phyloP scores from a whole-genome alignment of 2,329 filamentous ascomycete genomes.

The Cytospora mali region DNA sequence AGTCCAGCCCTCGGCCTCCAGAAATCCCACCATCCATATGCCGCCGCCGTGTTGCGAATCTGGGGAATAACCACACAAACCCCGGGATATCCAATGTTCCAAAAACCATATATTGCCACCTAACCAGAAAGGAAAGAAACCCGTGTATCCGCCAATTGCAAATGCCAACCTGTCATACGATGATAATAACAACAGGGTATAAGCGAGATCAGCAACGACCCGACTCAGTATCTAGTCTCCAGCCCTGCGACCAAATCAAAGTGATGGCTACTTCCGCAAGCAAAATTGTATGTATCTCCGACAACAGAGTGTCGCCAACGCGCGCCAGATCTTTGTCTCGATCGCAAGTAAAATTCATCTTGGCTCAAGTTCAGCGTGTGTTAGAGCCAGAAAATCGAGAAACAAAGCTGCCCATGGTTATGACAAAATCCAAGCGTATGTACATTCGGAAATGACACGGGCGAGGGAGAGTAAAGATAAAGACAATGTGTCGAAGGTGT shows the following conservation, averaged over 20 bases:
- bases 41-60: conserved; percentile 13
- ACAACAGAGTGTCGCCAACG: conserved; percentile 7
- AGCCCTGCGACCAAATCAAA: conserved; percentile 3
- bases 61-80: conserved; percentile 21
- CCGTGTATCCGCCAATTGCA: conserved; percentile 19
- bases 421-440: conserved; percentile 13
- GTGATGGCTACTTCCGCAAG: conserved; percentile 4
- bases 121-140: conserved; percentile 28
- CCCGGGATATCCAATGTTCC: conserved; percentile 25
- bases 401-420: neutral
- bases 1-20: conserved; percentile 10
- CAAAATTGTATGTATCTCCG: conserved; percentile 15
- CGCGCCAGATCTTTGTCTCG: conserved; percentile 6
- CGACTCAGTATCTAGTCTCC: conserved; percentile 14
- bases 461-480: conserved; percentile 1
- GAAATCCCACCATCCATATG: conserved; percentile 21
- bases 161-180: conserved; percentile 11
- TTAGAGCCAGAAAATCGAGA: neutral
- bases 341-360: neutral
- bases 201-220: conserved; percentile 17
- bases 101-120: conserved; percentile 9
- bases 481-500: conserved; percentile 15
- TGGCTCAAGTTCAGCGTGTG: neutral
- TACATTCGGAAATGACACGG: conserved; percentile 11
- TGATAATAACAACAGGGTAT: conserved; percentile 26